Base-by-base conservation (phyloP, 495 filamentous ascomycete genomes). In the Clavariopsis aquatica region DNA sequence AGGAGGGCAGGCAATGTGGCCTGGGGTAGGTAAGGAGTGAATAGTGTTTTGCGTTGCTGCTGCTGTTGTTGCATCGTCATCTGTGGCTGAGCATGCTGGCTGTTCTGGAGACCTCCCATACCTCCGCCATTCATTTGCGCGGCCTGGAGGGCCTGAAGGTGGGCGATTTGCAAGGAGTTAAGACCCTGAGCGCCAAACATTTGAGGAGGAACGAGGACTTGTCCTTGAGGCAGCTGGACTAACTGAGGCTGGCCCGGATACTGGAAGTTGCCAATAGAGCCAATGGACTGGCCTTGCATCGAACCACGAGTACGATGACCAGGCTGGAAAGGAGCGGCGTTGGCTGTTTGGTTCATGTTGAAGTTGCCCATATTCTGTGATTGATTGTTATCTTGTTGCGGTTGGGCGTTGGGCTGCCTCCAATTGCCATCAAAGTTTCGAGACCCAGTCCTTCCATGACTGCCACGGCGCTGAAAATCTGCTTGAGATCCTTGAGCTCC, bases 401-500 rank as follows among this genome's bases (percentile, higher is more conserved):
- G 81, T 66, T 81, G 81, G 13, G 60, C 83, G 72, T 85, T 87
- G 64, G 90, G 94, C 74, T 94, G 93, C 69, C 94, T 87, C 94
- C 94, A 98, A 76, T 98, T 98, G 65, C 92, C 85, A 65, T 98
- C 95, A 76, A 98, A 98, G 73, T 98, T 98, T 29, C 94, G 83
- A 17, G 94, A 98, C 7, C 80, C 82, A 9, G 86, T 88, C 54
- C 95, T 84, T 69, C 83, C 87, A 74, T 98, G 94, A 65, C 88
- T 87, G 58, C 84, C 83, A 59, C 91, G 88, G 60, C 91, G 87
- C 62, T 82, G 79, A 71, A 89, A 88, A 63, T 96, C 91, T 13
- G 79, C 73, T 57, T 81, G 81, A 20, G 77, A 72, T 49, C 78
- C 73, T 36, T 75, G 72, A 51, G 59, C 57, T 19, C 58, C 59